These are phyloP conservation scores for Exophiala sp. DNA, from an alignment of 2,329 filamentous ascomycete genomes.

Conservation along the genomic window DNA sequence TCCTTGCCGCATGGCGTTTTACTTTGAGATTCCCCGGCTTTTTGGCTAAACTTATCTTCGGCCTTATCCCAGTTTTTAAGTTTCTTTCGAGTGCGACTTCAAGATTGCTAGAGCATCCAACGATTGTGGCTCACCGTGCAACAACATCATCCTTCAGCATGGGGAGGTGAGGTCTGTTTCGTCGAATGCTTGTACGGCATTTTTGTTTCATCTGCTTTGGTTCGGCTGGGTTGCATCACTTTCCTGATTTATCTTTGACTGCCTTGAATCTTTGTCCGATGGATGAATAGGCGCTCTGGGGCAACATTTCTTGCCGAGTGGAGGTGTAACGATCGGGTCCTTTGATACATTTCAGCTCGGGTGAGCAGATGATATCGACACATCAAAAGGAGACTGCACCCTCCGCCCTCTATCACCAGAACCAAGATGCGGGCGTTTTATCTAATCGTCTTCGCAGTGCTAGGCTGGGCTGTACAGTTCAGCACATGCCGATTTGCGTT, in stretches of 20 bases:
- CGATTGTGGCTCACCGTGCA: not conserved
- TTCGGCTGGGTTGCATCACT: not conserved
- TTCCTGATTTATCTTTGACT: slow-evolving; percentile 1
- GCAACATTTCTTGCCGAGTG: slow-evolving; percentile 6
- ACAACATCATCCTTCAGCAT: not conserved
- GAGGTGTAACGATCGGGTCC: slow-evolving; percentile 8
- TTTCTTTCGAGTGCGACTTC: not conserved
- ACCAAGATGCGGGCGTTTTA: slow-evolving; percentile 12
- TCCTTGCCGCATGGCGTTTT: not conserved
- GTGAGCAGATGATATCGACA: not conserved
- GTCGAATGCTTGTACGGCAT: too few species aligned
- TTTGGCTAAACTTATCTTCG: slow-evolving; percentile 1
- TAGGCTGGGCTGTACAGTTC: slow-evolving; percentile 9
- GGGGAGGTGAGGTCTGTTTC: not conserved
- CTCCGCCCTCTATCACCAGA: not conserved
- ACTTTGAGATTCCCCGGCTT: slow-evolving; percentile 8
- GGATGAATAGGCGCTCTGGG: slow-evolving; percentile 5
- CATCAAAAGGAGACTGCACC: slow-evolving; percentile 1
- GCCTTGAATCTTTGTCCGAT: not conserved
- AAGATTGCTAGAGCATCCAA: not conserved
- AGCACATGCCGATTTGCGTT: not conserved
- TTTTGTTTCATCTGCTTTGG: too few species aligned
- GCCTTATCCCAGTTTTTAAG: slow-evolving; percentile 6
- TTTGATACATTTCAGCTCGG: slow-evolving; percentile 9
- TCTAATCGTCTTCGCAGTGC: slow-evolving; percentile 6